Evolutionary conservation across 208 protist genomes (phyloP).

Genomic region (Leptomonas pyrrhocoris): DNA sequence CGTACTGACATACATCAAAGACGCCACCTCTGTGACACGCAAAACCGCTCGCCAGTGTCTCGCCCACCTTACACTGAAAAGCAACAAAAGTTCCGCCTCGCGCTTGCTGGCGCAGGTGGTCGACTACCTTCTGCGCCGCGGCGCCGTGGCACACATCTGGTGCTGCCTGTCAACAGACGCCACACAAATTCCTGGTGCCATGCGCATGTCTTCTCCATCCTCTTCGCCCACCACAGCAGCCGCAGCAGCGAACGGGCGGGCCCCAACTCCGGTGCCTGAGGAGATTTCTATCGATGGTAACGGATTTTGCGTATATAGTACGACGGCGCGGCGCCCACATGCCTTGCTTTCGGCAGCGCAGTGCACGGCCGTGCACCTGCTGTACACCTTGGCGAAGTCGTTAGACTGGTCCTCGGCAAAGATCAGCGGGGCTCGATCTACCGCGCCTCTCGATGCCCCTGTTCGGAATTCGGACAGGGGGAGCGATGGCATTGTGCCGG

Average conservation of each 20-base stretch:
- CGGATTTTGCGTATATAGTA: constrained; percentile 10
- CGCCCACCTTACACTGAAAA: too few relatives aligned
- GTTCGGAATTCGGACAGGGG: too few relatives aligned
- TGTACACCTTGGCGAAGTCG: constrained; percentile 15
- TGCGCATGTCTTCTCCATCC: neutral
- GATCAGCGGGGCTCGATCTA: neutral
- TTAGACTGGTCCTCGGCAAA: constrained; percentile 10
- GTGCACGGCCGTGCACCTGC: constrained; percentile 28
- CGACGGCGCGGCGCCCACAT: neutral
- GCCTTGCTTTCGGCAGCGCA: constrained; percentile 20
- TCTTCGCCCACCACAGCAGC: neutral
- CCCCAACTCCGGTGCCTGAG: neutral
- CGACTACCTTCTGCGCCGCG: constrained; percentile 1
- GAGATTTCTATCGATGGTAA: neutral
- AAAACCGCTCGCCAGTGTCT: too few relatives aligned
- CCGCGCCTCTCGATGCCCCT: too few relatives aligned
- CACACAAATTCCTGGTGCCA: constrained; percentile 6
- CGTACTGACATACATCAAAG: constrained; percentile 2
- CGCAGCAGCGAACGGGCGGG: neutral
- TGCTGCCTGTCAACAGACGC: constrained; percentile 26
- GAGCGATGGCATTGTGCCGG: neutral
- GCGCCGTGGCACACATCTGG: constrained; percentile 26
- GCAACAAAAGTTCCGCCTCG: too few relatives aligned
- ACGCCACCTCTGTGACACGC: too few relatives aligned
- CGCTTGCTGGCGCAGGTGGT: too few relatives aligned